These are phyloP conservation scores for Fagopyrum tataricum DNA, from an alignment of 148 eudicot species.

Conservation along the genomic window DNA sequence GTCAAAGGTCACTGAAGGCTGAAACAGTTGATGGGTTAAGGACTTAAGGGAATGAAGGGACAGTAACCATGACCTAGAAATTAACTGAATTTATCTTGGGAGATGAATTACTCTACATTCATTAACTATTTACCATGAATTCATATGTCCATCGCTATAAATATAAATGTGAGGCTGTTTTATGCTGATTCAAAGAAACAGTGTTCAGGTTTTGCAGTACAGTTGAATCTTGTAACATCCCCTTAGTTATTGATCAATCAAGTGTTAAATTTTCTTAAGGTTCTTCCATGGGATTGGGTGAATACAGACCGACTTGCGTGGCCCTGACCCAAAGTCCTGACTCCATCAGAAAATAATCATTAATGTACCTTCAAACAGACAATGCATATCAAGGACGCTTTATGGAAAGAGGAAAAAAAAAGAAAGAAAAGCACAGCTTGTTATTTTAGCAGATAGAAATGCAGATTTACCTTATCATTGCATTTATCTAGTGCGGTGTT, in stretches of 20 bases:
- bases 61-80: neutral
- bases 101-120: neutral
- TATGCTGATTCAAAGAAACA: neutral
- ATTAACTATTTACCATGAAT: neutral
- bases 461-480: slow-evolving; percentile 40
- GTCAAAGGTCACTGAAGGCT: neutral
- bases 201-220: neutral
- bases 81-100: neutral
- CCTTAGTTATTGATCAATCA: neutral
- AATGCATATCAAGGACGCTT: neutral
- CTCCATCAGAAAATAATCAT: neutral
- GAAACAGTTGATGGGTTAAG: neutral
- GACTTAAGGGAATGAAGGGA: neutral
- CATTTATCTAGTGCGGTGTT: slow-evolving; percentile 54
- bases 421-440: too few species aligned
- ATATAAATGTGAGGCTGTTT: neutral
- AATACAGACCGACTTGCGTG: neutral
- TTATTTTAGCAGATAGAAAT: neutral
- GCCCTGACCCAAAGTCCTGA: neutral
- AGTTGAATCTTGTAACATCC: neutral
- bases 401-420: neutral
- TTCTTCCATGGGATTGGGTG: neutral
- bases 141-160: neutral
- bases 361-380: neutral
- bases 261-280: neutral